Percentiles rank a stretch among this genome's conserved stretches.
Evolutionary conservation across 805 yeast species (phyloP).

Genomic region (Cyberlindnera veronae): DNA sequence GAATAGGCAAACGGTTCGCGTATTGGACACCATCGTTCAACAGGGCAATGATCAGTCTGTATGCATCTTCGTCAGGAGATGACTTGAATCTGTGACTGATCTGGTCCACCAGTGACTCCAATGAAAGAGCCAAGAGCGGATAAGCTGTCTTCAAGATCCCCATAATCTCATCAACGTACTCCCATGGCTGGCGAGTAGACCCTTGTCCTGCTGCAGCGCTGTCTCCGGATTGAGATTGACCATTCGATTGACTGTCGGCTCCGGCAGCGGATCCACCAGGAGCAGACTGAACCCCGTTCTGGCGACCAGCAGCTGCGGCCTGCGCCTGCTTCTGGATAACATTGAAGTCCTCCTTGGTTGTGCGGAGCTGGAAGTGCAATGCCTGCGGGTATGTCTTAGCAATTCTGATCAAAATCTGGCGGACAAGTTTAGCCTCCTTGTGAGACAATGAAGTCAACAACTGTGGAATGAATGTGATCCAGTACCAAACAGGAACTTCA

Average conservation of each 20-base stretch:
- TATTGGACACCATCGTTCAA: constrained; percentile 92
- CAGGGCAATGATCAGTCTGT: constrained; percentile 86
- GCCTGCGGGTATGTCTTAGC: constrained; percentile 98
- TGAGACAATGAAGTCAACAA: constrained; percentile 84
- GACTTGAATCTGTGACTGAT: constrained; percentile 91
- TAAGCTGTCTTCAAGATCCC: constrained; percentile 95
- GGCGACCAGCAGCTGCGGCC: constrained; percentile 40
- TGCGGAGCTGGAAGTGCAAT: constrained; percentile 89
- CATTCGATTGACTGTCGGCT: not conserved
- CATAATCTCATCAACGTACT: constrained; percentile 87
- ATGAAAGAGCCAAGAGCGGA: constrained; percentile 85
- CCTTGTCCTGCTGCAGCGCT: constrained; percentile 7
- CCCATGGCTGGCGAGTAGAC: constrained; percentile 79
- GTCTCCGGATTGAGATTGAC: too few relatives aligned
- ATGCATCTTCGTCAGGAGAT: constrained; percentile 93
- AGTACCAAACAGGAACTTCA: constrained; percentile 98
- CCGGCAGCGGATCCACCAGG: constrained; percentile 6
- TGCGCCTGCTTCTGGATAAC: constrained; percentile 76
- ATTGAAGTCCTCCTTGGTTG: constrained; percentile 91
- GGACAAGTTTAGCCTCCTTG: constrained; percentile 84
- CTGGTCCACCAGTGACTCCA: constrained; percentile 95
- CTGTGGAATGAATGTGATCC: constrained; percentile 97
- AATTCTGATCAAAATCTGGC: constrained; percentile 82
- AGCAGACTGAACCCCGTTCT: constrained; percentile 4
- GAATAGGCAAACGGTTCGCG: constrained; percentile 79